Evolutionary conservation across 495 filamentous ascomycete species (phyloP).

Genomic region (Cenococcum geophilum): DNA sequence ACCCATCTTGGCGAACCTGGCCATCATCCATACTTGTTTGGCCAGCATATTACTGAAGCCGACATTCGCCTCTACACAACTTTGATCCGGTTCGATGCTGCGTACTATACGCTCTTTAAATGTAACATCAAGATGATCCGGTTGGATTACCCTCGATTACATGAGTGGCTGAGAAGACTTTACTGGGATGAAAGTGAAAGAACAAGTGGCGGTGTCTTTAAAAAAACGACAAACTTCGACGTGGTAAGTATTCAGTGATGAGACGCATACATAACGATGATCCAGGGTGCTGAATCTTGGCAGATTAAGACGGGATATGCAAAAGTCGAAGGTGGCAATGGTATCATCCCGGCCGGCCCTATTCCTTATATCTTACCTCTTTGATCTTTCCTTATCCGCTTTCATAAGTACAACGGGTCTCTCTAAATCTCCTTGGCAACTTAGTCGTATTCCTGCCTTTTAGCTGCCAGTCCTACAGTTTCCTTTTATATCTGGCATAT

Average conservation of each 20-base stretch:
- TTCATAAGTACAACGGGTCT: neutral
- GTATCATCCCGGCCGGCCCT: conserved; percentile 58
- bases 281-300: conserved; percentile 4
- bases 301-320: conserved; percentile 36
- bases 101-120: conserved; percentile 62
- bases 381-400: neutral
- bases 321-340: neutral
- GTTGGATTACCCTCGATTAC: conserved; percentile 60
- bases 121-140: conserved; percentile 67
- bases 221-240: conserved; percentile 61
- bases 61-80: conserved; percentile 63
- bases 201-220: conserved; percentile 53
- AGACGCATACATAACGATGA: neutral
- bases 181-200: conserved; percentile 60
- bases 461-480: too few relatives aligned
- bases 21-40: conserved; percentile 57
- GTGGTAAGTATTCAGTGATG: conserved; percentile 38
- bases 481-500: too few relatives aligned
- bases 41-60: conserved; percentile 59
- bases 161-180: conserved; percentile 62
- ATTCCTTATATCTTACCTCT: conserved; percentile 52
- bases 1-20: conserved; percentile 45
- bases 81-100: conserved; percentile 60
- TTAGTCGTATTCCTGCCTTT: too few relatives aligned
- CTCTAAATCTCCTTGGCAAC: too few relatives aligned